These are phyloP conservation scores for Yamadazyma kitorensis DNA, from an alignment of 805 yeast genomes.

Conservation along the genomic window DNA sequence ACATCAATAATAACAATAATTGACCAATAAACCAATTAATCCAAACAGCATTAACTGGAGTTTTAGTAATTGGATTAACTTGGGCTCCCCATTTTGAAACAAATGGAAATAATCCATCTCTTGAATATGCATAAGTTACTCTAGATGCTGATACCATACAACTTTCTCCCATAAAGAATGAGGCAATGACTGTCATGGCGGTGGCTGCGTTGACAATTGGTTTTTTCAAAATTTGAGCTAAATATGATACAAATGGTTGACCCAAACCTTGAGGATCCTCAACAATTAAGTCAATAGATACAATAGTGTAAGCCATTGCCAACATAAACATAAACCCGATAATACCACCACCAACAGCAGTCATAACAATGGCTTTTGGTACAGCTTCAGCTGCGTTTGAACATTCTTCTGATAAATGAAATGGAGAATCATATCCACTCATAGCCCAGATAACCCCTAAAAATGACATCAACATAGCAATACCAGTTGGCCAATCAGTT, in stretches of 20 bases:
- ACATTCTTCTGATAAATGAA: constrained; percentile 73
- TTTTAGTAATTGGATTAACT: constrained; percentile 51
- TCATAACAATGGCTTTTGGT: constrained; percentile 64
- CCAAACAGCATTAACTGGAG: constrained; percentile 68
- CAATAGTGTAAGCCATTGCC: constrained; percentile 60
- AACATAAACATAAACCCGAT: constrained; percentile 57
- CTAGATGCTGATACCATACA: constrained; percentile 65
- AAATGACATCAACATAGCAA: constrained; percentile 54
- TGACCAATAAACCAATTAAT: constrained; percentile 54
- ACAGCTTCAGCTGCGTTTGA: constrained; percentile 61
- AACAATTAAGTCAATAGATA: constrained; percentile 45
- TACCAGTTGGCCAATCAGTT: constrained; percentile 64
- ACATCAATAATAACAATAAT: constrained; percentile 52
- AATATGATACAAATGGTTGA: constrained; percentile 58
- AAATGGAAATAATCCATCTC: constrained; percentile 66
- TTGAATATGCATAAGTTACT: constrained; percentile 63
- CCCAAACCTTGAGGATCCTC: constrained; percentile 49
- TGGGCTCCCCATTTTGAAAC: constrained; percentile 45
- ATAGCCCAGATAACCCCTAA: constrained; percentile 68
- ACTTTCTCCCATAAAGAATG: constrained; percentile 40
- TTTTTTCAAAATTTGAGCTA: constrained; percentile 45
- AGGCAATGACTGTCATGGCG: constrained; percentile 36
- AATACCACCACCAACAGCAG: constrained; percentile 52
- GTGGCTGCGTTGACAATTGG: constrained; percentile 36
- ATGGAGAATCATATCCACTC: constrained; percentile 75